Base-by-base conservation (phyloP, 1,284 basidiomycete genomes). In the Trametes pubescens region DNA sequence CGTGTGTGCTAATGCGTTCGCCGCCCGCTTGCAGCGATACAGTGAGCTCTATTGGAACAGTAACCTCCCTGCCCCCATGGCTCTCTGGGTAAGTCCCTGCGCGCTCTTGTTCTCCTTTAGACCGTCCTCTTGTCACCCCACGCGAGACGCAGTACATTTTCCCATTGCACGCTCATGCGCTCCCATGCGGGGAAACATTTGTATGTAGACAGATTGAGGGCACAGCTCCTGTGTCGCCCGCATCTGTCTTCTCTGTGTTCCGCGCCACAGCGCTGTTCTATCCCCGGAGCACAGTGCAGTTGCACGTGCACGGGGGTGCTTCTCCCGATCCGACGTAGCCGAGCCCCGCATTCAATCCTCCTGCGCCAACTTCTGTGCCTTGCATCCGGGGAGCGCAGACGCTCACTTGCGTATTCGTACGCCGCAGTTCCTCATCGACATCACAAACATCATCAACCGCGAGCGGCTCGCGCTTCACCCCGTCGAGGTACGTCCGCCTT, bases 11-110 rank as follows among this genome's bases (percentile, higher is more conserved):
- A 35, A 29, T 51, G 24, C 16, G 43, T 10, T 24, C 24, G 21
- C 37, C 24, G 24, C 46, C 47, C 32, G 22, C 3, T 8, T 46
- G 11, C 47, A 59, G 59, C 47, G 51, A 32, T 43, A 21, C 56
- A 10, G 59, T 59, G 18, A 43, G 59, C 16, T 16, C 58, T 21
- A 57, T 60, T 37, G 57, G 48, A 13, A 65, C 59, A 14, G 62
- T 62, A 8, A 65, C 67, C 22, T 58, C 63, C 35, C 21, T 57
- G 18, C 67, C 69, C 3, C 69, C 69, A 16, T 71, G 66, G 55
- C 32, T 59, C 13, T 55, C 57, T 44, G 61, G 38, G 69, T 71
- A 34, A 52, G 58, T 59, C 9, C 6, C 14, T 34, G n/a, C 46
- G 10, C 53, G 55, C 32, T 26, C 55, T 49, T 49, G 38, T 54